Evolutionary conservation across 148 eudicot species (phyloP).

Genomic region (Chenopodium quinoa): DNA sequence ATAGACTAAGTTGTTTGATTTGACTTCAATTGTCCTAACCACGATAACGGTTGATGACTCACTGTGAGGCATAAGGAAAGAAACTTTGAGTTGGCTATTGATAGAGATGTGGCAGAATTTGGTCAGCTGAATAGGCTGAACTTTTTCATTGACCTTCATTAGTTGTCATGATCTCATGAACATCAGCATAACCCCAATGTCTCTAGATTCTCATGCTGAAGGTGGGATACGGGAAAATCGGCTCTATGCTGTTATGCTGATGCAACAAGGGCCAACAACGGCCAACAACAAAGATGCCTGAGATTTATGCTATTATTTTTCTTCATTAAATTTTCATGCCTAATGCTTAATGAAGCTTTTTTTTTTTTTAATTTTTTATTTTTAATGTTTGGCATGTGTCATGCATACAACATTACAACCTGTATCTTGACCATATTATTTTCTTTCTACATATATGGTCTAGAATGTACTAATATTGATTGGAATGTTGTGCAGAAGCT

Average conservation of each 20-base stretch:
- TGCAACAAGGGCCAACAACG: background rate
- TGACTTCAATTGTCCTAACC: conserved; percentile 1
- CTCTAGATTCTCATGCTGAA: background rate
- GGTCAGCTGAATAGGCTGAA: background rate
- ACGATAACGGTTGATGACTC: background rate
- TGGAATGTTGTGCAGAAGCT: conserved; percentile 55
- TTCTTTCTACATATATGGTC: background rate
- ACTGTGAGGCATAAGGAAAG: background rate
- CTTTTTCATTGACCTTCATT: background rate
- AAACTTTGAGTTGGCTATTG: background rate
- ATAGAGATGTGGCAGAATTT: background rate
- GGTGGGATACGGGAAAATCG: background rate
- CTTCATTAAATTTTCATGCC: no score
- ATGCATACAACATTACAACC: background rate
- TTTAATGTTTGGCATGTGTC: background rate
- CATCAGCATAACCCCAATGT: background rate
- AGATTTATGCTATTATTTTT: background rate
- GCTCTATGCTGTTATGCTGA: background rate
- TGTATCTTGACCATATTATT: background rate
- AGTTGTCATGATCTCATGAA: background rate
- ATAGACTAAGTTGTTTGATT: background rate
- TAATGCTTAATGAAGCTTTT: background rate
- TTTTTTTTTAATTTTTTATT: no score
- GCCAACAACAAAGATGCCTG: background rate
- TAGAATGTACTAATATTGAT: background rate